phyloP scores from a whole-genome alignment of 345 rosid species.

The Eucalyptus viminalis region DNA sequence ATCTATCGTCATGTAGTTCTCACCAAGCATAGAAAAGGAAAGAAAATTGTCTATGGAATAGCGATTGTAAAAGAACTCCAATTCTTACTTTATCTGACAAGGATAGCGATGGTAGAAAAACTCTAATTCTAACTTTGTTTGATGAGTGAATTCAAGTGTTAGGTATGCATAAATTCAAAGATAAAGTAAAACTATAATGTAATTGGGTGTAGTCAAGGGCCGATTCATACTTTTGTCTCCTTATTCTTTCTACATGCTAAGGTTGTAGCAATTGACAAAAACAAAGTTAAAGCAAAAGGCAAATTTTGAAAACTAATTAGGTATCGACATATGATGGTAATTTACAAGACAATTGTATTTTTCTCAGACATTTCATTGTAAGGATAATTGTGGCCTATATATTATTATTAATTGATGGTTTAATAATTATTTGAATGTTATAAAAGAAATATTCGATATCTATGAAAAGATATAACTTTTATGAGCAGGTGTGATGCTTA shows the following conservation, averaged over 20 bases:
- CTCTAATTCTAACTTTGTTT: background rate
- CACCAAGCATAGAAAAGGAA: background rate
- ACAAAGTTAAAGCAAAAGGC: background rate
- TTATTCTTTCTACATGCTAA: background rate
- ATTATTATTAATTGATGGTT: background rate
- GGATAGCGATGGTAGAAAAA: background rate
- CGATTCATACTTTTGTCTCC: background rate
- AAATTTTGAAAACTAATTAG: background rate
- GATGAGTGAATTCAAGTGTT: background rate
- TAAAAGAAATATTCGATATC: no score
- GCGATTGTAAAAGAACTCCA: background rate
- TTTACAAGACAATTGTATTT: background rate
- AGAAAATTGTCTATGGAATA: background rate
- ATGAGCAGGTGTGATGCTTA: no score
- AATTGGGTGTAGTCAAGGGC: background rate
- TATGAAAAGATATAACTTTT: background rate
- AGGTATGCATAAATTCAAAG: background rate
- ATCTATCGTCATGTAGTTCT: background rate
- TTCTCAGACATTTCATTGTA: no score
- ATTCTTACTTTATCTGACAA: background rate
- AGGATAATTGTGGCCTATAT: background rate
- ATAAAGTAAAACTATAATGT: background rate
- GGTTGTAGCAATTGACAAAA: accelerated
- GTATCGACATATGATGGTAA: background rate
- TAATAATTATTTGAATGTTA: no score